Conservation (phyloP, 2,329 filamentous ascomycete species). For the Plectosphaerella plurivora region DNA sequence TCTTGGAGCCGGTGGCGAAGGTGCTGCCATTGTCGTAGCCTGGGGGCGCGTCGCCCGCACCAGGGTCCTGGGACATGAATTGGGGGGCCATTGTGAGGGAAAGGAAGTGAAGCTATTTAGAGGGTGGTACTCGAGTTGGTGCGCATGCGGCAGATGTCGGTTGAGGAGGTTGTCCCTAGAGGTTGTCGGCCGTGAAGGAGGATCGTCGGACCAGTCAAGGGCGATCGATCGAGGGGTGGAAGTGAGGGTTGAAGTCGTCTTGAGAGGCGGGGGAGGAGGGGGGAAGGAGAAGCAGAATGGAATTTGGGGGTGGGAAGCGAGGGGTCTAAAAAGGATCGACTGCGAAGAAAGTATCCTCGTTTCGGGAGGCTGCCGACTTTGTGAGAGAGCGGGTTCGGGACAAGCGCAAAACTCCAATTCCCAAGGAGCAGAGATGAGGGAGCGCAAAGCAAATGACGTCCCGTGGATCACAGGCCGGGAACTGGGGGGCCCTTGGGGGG, state of each 20-base stretch:
- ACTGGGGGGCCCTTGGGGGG: too few species aligned
- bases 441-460: constrained; percentile 1
- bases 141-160: not conserved
- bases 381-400: not conserved
- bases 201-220: not conserved
- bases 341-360: not conserved
- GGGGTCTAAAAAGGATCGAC: not conserved
- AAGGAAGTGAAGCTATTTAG: not conserved
- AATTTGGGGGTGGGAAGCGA: not conserved
- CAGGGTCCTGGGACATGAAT: constrained; percentile 12
- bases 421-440: not conserved
- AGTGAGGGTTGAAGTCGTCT: not conserved
- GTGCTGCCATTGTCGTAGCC: constrained; percentile 2
- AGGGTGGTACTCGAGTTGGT: not conserved
- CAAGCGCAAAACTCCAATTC: not conserved
- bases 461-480: constrained; percentile 1
- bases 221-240: not conserved
- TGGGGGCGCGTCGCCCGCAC: constrained; percentile 4
- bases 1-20: constrained; percentile 1
- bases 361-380: not conserved
- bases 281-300: not conserved
- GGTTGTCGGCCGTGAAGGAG: not conserved
- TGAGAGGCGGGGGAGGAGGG: not conserved
- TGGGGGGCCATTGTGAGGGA: constrained; percentile 2
- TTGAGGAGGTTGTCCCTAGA: not conserved